Conservation (phyloP, 192 early-diverging fungal species). For the Martensiomyces pterosporus region DNA sequence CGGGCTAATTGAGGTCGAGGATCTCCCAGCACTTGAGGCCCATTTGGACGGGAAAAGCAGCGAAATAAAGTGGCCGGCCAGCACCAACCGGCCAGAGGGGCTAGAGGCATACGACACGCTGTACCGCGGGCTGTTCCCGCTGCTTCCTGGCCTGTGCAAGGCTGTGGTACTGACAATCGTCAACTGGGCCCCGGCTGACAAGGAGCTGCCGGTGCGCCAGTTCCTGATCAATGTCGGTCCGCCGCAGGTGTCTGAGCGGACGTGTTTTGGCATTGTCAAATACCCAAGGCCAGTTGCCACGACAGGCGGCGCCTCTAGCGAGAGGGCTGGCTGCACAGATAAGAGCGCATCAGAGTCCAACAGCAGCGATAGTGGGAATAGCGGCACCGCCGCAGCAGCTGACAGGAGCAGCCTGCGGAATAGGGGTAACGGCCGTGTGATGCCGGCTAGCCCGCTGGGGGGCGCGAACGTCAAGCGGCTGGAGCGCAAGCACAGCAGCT, state of each 20-base stretch:
- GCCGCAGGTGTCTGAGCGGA: conserved; percentile 19
- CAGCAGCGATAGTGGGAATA: not conserved
- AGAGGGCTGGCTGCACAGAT: too few species aligned
- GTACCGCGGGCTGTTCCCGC: conserved; percentile 37
- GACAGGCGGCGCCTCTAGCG: too few species aligned
- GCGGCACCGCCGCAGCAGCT: not conserved
- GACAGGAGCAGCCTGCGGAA: not conserved
- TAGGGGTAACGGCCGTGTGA: not conserved
- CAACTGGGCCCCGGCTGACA: conserved; percentile 41
- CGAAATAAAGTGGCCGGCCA: conserved; percentile 11
- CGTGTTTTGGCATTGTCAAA: conserved; percentile 34
- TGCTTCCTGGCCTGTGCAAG: conserved; percentile 25
- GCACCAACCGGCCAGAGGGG: conserved; percentile 10
- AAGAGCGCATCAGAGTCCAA: not conserved
- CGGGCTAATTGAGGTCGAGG: conserved; percentile 44
- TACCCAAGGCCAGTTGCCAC: conserved; percentile 7
- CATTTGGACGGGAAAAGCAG: conserved; percentile 14
- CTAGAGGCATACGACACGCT: conserved; percentile 3
- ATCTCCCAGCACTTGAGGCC: conserved; percentile 33
- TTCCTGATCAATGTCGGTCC: conserved; percentile 15
- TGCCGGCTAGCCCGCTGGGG: conserved; percentile 22
- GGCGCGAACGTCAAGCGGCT: conserved; percentile 46
- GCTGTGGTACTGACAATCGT: conserved; percentile 36
- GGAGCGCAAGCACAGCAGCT: conserved; percentile 5
- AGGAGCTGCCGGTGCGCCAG: conserved; percentile 30